Base-by-base conservation (phyloP, 805 yeast species). In the Jamesozyma hellenica region DNA sequence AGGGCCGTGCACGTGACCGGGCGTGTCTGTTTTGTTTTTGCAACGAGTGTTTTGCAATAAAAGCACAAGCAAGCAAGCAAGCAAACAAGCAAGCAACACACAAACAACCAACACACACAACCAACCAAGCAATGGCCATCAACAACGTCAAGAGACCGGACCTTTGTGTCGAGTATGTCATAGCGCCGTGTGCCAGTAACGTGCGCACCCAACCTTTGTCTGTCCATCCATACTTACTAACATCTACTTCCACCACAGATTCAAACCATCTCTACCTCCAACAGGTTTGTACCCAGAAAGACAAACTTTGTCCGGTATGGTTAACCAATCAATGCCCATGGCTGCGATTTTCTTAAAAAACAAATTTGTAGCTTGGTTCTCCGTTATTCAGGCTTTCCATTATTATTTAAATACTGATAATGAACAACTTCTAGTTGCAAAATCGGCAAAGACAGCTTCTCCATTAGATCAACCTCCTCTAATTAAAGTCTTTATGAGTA, bases 301-400 rank as follows among this genome's bases (percentile, higher is more conserved):
- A 10, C 64, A 72, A 58, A 62, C 73, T 34, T 59, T 56, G 1
- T 46, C 60, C 3, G 62, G 64, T 17, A 31, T 60, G 34, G 37
- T 61, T 4, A 56, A 73, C 32, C 82, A 72, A 56, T 66, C 79
- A 14, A 70, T 77, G 62, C 82, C 82, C 26, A 73, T 77, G 79
- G 78, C 79, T 3, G 82, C 82, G 35, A 74, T 77, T 76, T 76
- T 77, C 58, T 66, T 77, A 72, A 71, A 58, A 48, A 64, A 66
- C 48, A 62, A 60, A 45, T 58, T 54, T 39, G 35, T 59, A 30
- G 63, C 56, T 10, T 74, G 82, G 82, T 60, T 77, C 17, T 59
- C 80, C 3, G 51, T 76, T 18, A 65, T 76, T 42, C 66, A 73
- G 43, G 66, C 76, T 4, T 49, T 74, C 19, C 75, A 61, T 38